Percentiles rank a stretch among this genome's conserved stretches.
Evolutionary conservation across 345 rosid species (phyloP).

Genomic region (Linum trigynum): DNA sequence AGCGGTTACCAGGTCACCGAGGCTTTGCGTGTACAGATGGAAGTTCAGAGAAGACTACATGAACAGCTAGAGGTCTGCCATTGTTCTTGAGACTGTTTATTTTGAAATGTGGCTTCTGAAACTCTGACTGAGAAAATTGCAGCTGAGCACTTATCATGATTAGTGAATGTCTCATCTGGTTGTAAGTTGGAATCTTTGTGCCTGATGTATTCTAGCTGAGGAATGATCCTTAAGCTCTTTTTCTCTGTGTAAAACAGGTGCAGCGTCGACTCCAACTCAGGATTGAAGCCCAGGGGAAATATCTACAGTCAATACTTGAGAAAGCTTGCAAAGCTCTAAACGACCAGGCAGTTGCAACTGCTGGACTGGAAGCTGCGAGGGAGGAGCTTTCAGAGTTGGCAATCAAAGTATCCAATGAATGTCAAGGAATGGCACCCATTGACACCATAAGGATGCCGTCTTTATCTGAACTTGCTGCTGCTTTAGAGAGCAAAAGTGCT

Average conservation of each 20-base stretch:
- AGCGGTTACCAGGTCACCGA: conserved; percentile 85
- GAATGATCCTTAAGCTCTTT: neutral
- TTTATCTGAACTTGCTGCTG: conserved; percentile 55
- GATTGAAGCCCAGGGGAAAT: conserved; percentile 84
- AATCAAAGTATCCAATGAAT: conserved; percentile 51
- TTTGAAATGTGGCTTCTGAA: neutral
- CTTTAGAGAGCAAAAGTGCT: conserved; percentile 39
- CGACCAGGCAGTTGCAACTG: conserved; percentile 56
- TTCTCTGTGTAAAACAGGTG: conserved; percentile 39
- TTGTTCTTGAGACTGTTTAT: conserved; percentile 3
- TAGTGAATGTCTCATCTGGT: no score
- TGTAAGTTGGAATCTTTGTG: neutral
- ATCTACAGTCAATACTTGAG: conserved; percentile 77
- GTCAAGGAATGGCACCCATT: conserved; percentile 40
- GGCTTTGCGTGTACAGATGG: conserved; percentile 94
- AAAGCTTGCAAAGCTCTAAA: conserved; percentile 80
- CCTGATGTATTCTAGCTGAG: neutral
- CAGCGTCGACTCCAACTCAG: conserved; percentile 76
- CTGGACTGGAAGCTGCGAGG: conserved; percentile 71
- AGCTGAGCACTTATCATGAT: no score
- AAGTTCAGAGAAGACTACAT: conserved; percentile 86
- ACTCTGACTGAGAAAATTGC: no score
- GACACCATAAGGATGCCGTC: conserved; percentile 44
- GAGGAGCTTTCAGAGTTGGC: conserved; percentile 86
- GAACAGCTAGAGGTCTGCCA: conserved; percentile 84